These are phyloP conservation scores for Coniella lustricola DNA, from an alignment of 2,329 filamentous ascomycete genomes.

Conservation along the genomic window DNA sequence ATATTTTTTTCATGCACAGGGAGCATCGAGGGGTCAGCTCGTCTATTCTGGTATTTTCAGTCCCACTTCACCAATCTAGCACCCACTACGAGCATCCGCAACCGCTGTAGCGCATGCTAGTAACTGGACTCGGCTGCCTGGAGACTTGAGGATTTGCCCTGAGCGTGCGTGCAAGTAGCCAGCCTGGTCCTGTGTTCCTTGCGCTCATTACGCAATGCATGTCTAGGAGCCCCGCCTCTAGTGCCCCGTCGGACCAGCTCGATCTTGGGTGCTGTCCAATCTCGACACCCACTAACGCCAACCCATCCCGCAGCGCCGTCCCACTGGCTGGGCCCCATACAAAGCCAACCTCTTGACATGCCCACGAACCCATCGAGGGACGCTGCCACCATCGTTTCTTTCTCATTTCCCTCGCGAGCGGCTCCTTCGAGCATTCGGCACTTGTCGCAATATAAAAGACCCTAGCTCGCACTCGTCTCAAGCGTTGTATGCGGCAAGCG, in stretches of 20 bases:
- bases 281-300: background rate
- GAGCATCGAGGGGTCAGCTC: background rate
- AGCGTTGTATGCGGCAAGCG: conserved; percentile 7
- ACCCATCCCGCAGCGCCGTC: background rate
- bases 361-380: background rate
- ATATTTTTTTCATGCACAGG: background rate
- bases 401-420: background rate
- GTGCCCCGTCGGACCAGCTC: conserved; percentile 9
- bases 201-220: conserved; percentile 13
- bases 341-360: background rate
- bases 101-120: too few species aligned
- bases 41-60: too few species aligned
- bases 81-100: too few species aligned
- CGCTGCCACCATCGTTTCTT: background rate
- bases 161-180: background rate
- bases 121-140: too few species aligned
- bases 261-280: conserved; percentile 2
- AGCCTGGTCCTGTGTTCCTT: background rate
- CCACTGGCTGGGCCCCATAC: conserved; percentile 7
- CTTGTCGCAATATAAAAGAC: background rate
- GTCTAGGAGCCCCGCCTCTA: conserved; percentile 5
- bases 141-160: background rate
- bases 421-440: background rate
- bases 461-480: background rate
- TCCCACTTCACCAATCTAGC: too few species aligned